These are phyloP conservation scores for Falciphora oryzae DNA, from an alignment of 2,329 filamentous ascomycete genomes.

Conservation along the genomic window DNA sequence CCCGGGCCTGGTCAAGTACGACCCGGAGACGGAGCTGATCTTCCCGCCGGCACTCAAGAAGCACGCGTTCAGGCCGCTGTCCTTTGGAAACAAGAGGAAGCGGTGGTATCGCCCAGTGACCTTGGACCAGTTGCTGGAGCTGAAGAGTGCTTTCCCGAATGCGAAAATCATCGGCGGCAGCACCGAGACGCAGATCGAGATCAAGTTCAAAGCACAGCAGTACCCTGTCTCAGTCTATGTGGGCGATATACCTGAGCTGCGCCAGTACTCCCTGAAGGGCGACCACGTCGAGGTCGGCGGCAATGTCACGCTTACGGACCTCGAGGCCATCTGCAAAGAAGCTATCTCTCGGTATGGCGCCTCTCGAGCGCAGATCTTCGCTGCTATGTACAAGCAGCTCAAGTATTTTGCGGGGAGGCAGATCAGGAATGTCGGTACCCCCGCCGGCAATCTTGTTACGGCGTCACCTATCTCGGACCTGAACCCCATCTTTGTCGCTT, in stretches of 20 bases:
- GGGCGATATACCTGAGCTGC: conserved; percentile 84
- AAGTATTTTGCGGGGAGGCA: conserved; percentile 92
- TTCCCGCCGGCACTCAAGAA: conserved; percentile 83
- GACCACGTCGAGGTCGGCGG: conserved; percentile 87
- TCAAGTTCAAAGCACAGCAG: conserved; percentile 93
- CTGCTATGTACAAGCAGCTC: conserved; percentile 88
- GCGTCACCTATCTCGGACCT: conserved; percentile 95
- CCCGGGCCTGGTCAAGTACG: conserved; percentile 90
- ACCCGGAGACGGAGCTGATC: conserved; percentile 88
- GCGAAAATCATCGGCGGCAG: conserved; percentile 95
- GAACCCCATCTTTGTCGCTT: conserved; percentile 88
- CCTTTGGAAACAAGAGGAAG: conserved; percentile 92
- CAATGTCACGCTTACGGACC: conserved; percentile 85
- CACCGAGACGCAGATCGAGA: conserved; percentile 96
- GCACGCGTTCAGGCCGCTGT: conserved; percentile 73
- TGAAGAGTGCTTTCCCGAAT: conserved; percentile 77
- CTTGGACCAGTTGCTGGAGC: conserved; percentile 79
- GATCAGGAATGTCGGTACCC: conserved; percentile 95
- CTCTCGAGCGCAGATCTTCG: conserved; percentile 69
- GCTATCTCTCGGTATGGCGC: conserved; percentile 74
- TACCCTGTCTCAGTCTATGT: conserved; percentile 89
- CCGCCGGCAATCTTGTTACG: conserved; percentile 88
- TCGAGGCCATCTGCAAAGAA: conserved; percentile 77
- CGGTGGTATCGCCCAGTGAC: conserved; percentile 89
- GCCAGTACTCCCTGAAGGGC: conserved; percentile 73